Conservation (phyloP, 2,329 filamentous ascomycete species). For the Phialophora expanda region DNA sequence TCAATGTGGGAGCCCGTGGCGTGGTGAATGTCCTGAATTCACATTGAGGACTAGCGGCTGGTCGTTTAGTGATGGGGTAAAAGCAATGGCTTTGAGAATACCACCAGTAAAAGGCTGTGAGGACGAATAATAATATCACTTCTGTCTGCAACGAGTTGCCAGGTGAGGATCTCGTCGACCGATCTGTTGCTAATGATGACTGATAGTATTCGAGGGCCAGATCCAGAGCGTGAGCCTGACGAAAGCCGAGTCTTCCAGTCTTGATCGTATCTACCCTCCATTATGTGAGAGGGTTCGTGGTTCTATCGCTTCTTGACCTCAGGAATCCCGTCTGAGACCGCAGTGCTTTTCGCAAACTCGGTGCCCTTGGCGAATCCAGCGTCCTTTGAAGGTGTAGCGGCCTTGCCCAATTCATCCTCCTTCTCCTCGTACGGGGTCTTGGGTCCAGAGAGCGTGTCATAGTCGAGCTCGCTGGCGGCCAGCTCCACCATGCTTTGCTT, state of each 20-base stretch:
- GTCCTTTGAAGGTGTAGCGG: slow-evolving; percentile 13
- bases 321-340: slow-evolving; percentile 19
- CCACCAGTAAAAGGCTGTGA: not conserved
- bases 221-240: not conserved
- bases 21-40: not conserved
- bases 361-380: not conserved
- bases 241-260: not conserved
- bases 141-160: not conserved
- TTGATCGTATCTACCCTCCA: not conserved
- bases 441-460: slow-evolving; percentile 38
- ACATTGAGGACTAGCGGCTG: not conserved
- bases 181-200: not conserved
- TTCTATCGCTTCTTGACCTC: slow-evolving; percentile 26
- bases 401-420: slow-evolving; percentile 17
- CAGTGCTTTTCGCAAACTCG: slow-evolving; percentile 23
- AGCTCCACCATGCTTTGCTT: slow-evolving; percentile 39
- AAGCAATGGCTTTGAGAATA: not conserved
- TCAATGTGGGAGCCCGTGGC: not conserved
- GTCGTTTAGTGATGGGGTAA: not conserved
- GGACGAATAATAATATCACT: not conserved
- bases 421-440: slow-evolving; percentile 31
- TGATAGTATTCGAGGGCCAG: not conserved
- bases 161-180: not conserved
- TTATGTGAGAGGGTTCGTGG: not conserved
- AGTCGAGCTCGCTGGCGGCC: slow-evolving; percentile 39